Conservation (phyloP, 2,329 filamentous ascomycete species). For the Fusarium sp. region DNA sequence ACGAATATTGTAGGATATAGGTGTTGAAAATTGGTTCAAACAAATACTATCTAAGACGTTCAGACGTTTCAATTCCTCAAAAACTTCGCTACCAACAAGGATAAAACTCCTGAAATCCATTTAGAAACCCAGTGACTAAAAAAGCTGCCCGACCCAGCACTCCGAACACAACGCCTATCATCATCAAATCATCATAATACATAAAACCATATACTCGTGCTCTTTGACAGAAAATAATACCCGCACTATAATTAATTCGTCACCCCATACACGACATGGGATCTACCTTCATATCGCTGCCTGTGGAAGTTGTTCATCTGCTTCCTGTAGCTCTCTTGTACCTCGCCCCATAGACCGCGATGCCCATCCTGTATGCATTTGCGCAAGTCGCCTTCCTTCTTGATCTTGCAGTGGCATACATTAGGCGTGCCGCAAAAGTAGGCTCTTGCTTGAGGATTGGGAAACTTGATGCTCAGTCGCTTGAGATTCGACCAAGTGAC, state of each 20-base stretch:
- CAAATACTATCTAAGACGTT: background rate
- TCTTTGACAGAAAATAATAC: accelerated
- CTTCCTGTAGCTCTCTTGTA: constrained; percentile 46
- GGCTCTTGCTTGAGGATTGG: constrained; percentile 31
- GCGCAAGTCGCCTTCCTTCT: constrained; percentile 39
- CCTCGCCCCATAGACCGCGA: constrained; percentile 46
- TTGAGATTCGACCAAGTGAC: constrained; percentile 43
- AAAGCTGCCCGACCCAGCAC: background rate
- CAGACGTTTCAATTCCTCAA: background rate
- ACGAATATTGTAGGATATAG: background rate
- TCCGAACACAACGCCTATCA: background rate
- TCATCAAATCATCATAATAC: background rate
- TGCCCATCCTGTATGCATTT: constrained; percentile 44
- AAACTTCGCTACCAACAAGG: background rate
- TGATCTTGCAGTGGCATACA: constrained; percentile 44
- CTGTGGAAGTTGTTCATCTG: constrained; percentile 39
- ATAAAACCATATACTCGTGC: background rate
- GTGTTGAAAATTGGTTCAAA: background rate
- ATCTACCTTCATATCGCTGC: constrained; percentile 33
- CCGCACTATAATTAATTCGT: constrained; percentile 5
- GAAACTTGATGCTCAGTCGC: constrained; percentile 49
- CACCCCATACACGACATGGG: constrained; percentile 40
- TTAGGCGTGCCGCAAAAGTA: constrained; percentile 46
- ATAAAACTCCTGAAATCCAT: background rate
- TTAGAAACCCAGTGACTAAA: background rate